Evolutionary conservation across 116 monocot species (phyloP), one percentile per base, ranked within the genome.

Genomic region (Trichopus zeylanicus): DNA sequence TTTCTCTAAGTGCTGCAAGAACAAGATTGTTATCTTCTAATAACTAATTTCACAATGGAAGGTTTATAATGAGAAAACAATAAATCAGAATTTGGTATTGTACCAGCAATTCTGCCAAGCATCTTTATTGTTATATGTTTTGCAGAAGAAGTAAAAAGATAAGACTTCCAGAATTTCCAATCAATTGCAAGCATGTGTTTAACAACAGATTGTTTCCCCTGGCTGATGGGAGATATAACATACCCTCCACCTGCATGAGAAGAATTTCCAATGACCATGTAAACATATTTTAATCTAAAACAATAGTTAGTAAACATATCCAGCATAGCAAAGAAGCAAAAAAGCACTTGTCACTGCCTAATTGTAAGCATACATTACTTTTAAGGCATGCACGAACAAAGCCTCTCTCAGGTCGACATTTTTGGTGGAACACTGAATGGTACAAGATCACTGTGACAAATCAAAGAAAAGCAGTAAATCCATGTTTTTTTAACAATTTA

Each of bases 141-240:
- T 63, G 91, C 84, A 63, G 97, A 85, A 26, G 97, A 85, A 31
- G 79, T 51, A 53, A 85, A 67, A 24, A 97, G 46, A 69, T 82
- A 87, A 54, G 97, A 84, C 37, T 75, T 77, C 91, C 91, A 97
- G 48, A 85, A 79, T 69, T 88, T 97, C 97, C 97, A 97, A 68
- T 97, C 97, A 64, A 97, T 91, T 56, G 91, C 91, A 64, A 97
- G 87, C 91, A 97, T 97, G 67, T 97, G 91, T 70, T 87, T 97
- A 23, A 97, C 87, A 48, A 97, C 87, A 31, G 97, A 97, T 70
- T 85, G 79, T 52, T 78, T 91, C 57, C 91, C 87, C 64, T 75
- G 81, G 57, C 87, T 91, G 9, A 82, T 68, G 23, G 91, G 91
- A 55, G 84, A 85, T 66, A 97, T 91, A 13, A 97, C 97, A 69